These are phyloP conservation scores for Myriosclerotinia scirpicola DNA, from an alignment of 2,329 filamentous ascomycete species.

Conservation along the genomic window DNA sequence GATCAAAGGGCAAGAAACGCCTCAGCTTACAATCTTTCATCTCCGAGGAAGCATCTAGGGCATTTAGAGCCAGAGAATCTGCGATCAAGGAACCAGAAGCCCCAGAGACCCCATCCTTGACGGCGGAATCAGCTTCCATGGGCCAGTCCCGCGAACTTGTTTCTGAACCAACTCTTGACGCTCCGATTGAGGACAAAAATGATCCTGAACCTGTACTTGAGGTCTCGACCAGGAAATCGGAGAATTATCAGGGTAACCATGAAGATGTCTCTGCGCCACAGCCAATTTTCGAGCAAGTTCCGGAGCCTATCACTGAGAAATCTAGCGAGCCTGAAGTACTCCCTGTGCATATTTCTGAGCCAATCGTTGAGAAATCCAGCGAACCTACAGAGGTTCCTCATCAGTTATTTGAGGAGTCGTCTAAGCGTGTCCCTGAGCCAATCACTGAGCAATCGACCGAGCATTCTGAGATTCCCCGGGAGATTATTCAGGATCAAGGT, in stretches of 20 bases:
- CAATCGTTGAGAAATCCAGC: neutral
- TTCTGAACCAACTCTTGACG: neutral
- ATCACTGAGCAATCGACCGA: neutral
- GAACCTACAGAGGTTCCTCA: neutral
- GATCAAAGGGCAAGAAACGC: slow-evolving; percentile 5
- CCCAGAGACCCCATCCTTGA: slow-evolving; percentile 1
- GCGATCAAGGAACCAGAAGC: neutral
- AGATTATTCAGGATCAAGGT: neutral
- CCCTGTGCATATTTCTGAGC: neutral
- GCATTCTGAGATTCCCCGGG: neutral
- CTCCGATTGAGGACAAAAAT: neutral
- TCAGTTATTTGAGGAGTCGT: neutral
- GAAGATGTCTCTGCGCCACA: no score
- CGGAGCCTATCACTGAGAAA: neutral
- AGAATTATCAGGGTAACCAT: slow-evolving; percentile 31
- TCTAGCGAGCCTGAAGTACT: neutral
- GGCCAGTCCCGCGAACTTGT: neutral
- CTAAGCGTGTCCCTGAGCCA: neutral
- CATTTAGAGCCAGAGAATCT: slow-evolving; percentile 2
- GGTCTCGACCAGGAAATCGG: slow-evolving; percentile 4
- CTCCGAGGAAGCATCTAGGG: slow-evolving; percentile 11
- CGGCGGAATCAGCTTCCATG: neutral
- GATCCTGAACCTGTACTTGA: neutral
- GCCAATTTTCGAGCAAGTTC: neutral
- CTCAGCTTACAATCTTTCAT: slow-evolving; percentile 15